These are phyloP conservation scores for Starmera dryadoides DNA, from an alignment of 805 yeast genomes.

Conservation along the genomic window DNA sequence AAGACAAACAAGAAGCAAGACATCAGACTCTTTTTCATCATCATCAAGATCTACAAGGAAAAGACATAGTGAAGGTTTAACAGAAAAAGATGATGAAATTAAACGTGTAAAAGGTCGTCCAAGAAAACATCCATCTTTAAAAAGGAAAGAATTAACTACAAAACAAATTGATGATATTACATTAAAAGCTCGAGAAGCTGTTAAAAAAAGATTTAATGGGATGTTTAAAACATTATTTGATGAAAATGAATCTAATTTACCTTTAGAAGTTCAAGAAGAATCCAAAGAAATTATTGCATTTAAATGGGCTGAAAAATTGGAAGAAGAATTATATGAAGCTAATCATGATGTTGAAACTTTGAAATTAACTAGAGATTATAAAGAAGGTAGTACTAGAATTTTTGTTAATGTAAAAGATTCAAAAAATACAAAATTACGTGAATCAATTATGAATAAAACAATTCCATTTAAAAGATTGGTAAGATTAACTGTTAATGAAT, in stretches of 20 bases:
- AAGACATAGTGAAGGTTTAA: too few species aligned
- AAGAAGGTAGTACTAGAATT: conserved; percentile 62
- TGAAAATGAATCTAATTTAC: conserved; percentile 27
- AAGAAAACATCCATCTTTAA: background rate
- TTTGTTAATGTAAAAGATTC: conserved; percentile 49
- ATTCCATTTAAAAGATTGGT: conserved; percentile 55
- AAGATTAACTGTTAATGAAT: conserved; percentile 61
- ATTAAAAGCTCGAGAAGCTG: conserved; percentile 25
- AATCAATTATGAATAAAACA: conserved; percentile 46
- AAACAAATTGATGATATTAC: conserved; percentile 9
- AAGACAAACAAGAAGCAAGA: conserved; percentile 11
- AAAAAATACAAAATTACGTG: conserved; percentile 51
- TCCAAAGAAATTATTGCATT: conserved; percentile 26
- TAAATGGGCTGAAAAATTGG: conserved; percentile 45
- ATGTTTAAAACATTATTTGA: conserved; percentile 42
- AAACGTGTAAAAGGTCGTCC: background rate
- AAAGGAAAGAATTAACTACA: conserved; percentile 4
- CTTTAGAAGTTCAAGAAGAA: conserved; percentile 5
- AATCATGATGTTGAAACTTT: conserved; percentile 23
- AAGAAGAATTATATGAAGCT: conserved; percentile 37
- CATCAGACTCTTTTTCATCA: conserved; percentile 37
- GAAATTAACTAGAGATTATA: conserved; percentile 31
- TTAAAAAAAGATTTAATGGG: conserved; percentile 39
- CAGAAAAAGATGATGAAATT: too few species aligned
- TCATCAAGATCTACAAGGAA: conserved; percentile 39